Percentiles rank a stretch among this genome's conserved stretches.
Conservation (phyloP, 2,329 filamentous ascomycete genomes). For the Xenoacremonium recifei region DNA sequence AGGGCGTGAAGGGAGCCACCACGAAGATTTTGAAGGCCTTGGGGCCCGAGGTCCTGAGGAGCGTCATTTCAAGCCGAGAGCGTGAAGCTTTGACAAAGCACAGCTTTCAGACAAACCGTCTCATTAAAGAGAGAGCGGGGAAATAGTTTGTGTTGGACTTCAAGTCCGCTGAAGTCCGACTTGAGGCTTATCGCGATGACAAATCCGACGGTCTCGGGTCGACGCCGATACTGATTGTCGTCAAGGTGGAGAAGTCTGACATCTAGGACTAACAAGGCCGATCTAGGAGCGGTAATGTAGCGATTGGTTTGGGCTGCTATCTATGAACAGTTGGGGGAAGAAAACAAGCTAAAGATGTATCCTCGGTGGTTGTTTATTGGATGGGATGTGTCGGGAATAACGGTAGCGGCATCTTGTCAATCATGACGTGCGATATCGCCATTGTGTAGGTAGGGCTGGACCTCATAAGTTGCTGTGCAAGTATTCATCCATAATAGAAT, state of each 20-base stretch:
- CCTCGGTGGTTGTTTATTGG: too few relatives aligned
- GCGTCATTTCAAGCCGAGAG: conserved; percentile 10
- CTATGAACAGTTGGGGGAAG: too few relatives aligned
- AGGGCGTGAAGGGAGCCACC: conserved; percentile 33
- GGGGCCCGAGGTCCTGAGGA: conserved; percentile 10
- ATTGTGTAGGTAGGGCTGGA: too few relatives aligned
- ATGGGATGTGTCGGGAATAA: too few relatives aligned
- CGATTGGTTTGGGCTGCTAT: too few relatives aligned
- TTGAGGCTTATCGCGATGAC: conserved; percentile 13
- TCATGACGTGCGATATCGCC: too few relatives aligned
- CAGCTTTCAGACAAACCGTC: too few relatives aligned
- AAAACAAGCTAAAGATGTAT: too few relatives aligned
- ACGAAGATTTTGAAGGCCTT: conserved; percentile 47
- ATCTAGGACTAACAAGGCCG: conserved; percentile 7
- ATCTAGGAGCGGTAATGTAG: not conserved
- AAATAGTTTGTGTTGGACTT: conserved; percentile 6
- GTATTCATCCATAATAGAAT: too few relatives aligned
- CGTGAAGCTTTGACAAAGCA: conserved; percentile 1
- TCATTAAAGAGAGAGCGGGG: not conserved
- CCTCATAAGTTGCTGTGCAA: too few relatives aligned
- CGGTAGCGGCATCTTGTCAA: too few relatives aligned
- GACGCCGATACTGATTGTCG: conserved; percentile 13
- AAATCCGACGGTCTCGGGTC: conserved; percentile 13
- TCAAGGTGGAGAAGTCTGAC: conserved; percentile 25
- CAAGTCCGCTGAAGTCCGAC: not conserved